A percentile compares a stretch with the other conserved stretches of the same genome.
Evolutionary conservation across 2,329 filamentous ascomycete genomes (phyloP).

Genomic region (Daldinia eschscholtzii): DNA sequence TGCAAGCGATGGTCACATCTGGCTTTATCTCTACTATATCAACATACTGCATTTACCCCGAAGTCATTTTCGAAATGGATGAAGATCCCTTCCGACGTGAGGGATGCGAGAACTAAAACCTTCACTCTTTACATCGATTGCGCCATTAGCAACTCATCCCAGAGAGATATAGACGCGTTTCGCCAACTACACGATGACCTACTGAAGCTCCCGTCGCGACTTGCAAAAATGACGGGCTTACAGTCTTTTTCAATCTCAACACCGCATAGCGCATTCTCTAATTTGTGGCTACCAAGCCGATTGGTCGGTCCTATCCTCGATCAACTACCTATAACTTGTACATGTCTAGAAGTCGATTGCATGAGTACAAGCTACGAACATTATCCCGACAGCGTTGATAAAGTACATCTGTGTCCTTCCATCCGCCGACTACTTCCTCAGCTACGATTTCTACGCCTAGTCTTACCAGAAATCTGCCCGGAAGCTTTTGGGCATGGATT

Average conservation of each 20-base stretch:
- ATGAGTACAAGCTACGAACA: background rate
- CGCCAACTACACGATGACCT: slow-evolving; percentile 7
- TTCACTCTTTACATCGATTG: slow-evolving; percentile 11
- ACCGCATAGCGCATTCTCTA: too few species aligned
- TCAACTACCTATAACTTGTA: slow-evolving; percentile 15
- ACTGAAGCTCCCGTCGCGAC: slow-evolving; percentile 8
- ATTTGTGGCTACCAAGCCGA: background rate
- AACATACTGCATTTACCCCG: slow-evolving; percentile 13
- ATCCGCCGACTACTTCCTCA: slow-evolving; percentile 26
- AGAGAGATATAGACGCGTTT: background rate
- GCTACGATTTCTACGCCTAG: slow-evolving; percentile 24
- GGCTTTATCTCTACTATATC: slow-evolving; percentile 23
- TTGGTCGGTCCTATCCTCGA: slow-evolving; percentile 12
- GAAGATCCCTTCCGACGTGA: background rate
- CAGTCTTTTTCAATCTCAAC: slow-evolving; percentile 5
- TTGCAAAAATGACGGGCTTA: slow-evolving; percentile 20
- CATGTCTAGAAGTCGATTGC: slow-evolving; percentile 11
- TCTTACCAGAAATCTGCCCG: slow-evolving; percentile 14
- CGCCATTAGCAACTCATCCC: background rate
- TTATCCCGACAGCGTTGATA: background rate
- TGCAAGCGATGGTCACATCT: slow-evolving; percentile 27
- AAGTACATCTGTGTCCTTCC: slow-evolving; percentile 23
- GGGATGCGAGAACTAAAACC: slow-evolving; percentile 11
- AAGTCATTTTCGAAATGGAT: slow-evolving; percentile 13
- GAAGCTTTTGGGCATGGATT: slow-evolving; percentile 25